Percentiles rank a stretch among this genome's conserved stretches.
phyloP scores from a whole-genome alignment of 768 basidiomycete species.

The Daedaleopsis nitida region DNA sequence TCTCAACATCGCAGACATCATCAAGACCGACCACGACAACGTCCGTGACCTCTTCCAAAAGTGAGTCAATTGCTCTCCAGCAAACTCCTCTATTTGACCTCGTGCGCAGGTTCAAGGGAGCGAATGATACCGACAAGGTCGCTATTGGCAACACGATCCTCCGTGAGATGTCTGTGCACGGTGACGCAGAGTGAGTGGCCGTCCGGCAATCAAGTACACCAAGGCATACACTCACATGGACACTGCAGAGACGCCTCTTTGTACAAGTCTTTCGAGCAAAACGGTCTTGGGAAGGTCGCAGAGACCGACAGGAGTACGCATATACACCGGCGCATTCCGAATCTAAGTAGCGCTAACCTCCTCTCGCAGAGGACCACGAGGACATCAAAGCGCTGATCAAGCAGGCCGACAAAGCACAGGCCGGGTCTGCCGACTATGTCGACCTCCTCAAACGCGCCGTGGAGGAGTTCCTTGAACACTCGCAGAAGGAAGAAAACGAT shows the following conservation, averaged over 20 bases:
- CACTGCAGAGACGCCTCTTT: background rate
- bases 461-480: background rate
- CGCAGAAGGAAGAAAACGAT: background rate
- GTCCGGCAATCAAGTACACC: background rate
- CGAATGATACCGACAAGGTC: background rate
- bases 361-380: background rate
- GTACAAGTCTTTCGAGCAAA: background rate
- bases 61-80: background rate
- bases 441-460: background rate
- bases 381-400: background rate
- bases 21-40: background rate
- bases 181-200: background rate
- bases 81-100: background rate
- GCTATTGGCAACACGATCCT: background rate
- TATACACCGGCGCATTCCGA: background rate
- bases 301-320: background rate
- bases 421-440: background rate
- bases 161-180: background rate
- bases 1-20: background rate
- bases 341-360: background rate
- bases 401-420: background rate
- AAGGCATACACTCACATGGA: background rate
- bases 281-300: background rate
- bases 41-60: background rate
- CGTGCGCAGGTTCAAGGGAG: background rate